These are phyloP conservation scores for Dichotomocladium elegans DNA, from an alignment of 371 early-diverging fungal genomes.

Conservation along the genomic window DNA sequence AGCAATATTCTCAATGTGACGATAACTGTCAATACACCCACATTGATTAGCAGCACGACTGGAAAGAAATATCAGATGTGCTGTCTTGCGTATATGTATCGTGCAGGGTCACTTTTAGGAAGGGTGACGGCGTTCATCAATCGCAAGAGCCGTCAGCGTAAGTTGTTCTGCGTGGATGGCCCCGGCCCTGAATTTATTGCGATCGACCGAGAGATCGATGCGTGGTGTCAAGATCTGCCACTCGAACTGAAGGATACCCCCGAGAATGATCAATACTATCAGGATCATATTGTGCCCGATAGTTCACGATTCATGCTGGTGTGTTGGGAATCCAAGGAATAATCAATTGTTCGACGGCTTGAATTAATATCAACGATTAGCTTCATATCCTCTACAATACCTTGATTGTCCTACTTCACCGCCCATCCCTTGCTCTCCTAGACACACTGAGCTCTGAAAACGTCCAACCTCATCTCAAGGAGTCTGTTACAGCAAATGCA, in stretches of 20 bases:
- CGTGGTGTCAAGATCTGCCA: constrained; percentile 46
- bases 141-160: constrained; percentile 28
- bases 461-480: constrained; percentile 32
- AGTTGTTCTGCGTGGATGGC: constrained; percentile 29
- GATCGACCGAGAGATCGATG: constrained; percentile 38
- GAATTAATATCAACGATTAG: not conserved
- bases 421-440: constrained; percentile 33
- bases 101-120: constrained; percentile 29
- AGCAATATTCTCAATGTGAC: constrained; percentile 26
- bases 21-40: constrained; percentile 7
- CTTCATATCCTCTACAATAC: constrained; percentile 49
- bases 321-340: not conserved
- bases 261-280: constrained; percentile 25
- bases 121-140: constrained; percentile 50
- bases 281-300: not conserved
- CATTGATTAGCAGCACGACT: not conserved
- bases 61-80: constrained; percentile 8
- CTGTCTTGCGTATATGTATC: constrained; percentile 19
- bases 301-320: constrained; percentile 23
- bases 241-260: constrained; percentile 33
- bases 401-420: constrained; percentile 46
- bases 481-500: constrained; percentile 36
- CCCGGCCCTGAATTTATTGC: constrained; percentile 41
- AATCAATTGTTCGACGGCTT: not conserved
- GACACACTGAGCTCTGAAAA: constrained; percentile 21